Evolutionary conservation across 108 stramenopile genomes (phyloP), one percentile per base, ranked within the genome.

Genomic region (Fragilaria radians): DNA sequence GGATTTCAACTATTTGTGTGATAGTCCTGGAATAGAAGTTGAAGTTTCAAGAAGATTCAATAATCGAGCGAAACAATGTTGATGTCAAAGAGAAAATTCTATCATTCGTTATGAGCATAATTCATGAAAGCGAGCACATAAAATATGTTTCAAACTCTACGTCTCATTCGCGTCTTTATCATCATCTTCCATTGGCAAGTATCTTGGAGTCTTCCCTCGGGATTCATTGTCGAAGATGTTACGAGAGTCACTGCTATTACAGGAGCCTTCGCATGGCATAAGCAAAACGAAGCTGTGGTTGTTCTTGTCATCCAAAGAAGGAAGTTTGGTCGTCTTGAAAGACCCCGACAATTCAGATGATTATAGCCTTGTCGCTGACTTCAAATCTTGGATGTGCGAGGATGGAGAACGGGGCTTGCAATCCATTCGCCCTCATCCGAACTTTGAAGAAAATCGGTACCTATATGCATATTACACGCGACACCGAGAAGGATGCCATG

Each of bases 361-460:
- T 4, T 22, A 47, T 14, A 28, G 36, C 9, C 23, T 32, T 1
- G 58, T 71, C 4, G 22, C 32, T 14, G 55, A 55, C 28, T 30
- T 55, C 7, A 7, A 23, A 14, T 36, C 48, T 29, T 23, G 21
- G 17, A 42, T 72, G 19, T 72, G 71, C 32, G 32, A 3, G 27
- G 46, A 67, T 29, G 66, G 71, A 21, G 71, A 64, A 46, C 60
- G 71, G 29, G 71, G 71, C 42, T 18, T 72, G 31, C 32, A 34
- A 14, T 32, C 36, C 17, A 48, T 72, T 22, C 22, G 25, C 2
- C 32, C 45, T 1, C 61, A 67, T 56, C 71, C 71, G 18, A 47
- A 72, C 34, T 72, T 59, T 50, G 17, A 48, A 9, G 24, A 23
- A 9, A 63, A 61, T 9, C 52, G 47, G 29, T 68, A 62, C 32